Conservation (phyloP, 306 rosid genomes). For the Myrica gale region DNA sequence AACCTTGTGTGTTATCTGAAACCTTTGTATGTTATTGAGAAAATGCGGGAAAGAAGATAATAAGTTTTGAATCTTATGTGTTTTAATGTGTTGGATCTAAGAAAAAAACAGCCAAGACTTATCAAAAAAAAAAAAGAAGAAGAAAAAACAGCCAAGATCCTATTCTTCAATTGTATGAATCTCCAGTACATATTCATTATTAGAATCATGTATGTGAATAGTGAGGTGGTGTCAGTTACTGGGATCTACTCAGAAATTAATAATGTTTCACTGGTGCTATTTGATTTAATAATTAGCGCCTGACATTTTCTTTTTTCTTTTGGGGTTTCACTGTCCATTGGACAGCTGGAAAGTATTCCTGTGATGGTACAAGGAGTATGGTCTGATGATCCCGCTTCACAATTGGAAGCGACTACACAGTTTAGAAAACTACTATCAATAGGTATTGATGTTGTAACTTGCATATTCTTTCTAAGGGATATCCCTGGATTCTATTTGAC, state of each 20-base stretch:
- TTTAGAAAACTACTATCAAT: slow-evolving; percentile 59
- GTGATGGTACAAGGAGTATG: slow-evolving; percentile 53
- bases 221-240: background rate
- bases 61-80: background rate
- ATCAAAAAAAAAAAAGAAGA: no score
- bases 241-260: slow-evolving; percentile 5
- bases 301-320: background rate
- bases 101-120: background rate
- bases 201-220: background rate
- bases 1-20: background rate
- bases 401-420: slow-evolving; percentile 64
- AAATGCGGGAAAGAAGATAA: background rate
- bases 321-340: background rate
- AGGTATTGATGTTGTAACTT: slow-evolving; percentile 33
- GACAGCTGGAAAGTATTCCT: slow-evolving; percentile 60
- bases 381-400: slow-evolving; percentile 49
- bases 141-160: background rate
- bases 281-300: background rate
- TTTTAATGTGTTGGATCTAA: background rate
- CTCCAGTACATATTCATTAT: background rate
- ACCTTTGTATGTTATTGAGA: slow-evolving; percentile 6
- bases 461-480: background rate
- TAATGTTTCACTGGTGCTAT: background rate
- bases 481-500: background rate
- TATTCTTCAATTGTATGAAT: background rate